Percentiles rank a stretch among this genome's conserved stretches.
phyloP scores from a whole-genome alignment of 495 filamentous ascomycete genomes.

The Chaetomium fimeti region DNA sequence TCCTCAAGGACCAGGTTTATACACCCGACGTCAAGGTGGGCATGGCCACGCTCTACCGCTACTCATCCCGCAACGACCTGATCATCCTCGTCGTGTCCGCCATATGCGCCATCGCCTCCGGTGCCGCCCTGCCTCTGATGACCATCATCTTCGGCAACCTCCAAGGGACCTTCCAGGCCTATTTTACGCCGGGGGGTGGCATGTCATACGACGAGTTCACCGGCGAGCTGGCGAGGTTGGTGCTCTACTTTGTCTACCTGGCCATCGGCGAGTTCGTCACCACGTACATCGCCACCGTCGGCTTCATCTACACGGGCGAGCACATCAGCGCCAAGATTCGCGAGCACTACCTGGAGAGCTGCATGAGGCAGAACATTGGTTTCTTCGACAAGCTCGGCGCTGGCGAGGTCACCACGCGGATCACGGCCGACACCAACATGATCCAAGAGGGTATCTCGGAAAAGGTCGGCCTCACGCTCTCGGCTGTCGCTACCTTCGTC shows the following conservation, averaged over 20 bases:
- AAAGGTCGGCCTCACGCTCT: conserved; percentile 75
- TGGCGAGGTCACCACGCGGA: conserved; percentile 88
- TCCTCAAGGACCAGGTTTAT: conserved; percentile 70
- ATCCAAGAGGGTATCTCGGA: conserved; percentile 88
- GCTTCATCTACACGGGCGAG: conserved; percentile 93
- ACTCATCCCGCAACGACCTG: conserved; percentile 71
- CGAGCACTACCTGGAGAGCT: conserved; percentile 76
- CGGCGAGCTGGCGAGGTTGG: conserved; percentile 58
- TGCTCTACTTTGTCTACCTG: conserved; percentile 88
- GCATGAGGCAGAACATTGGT: conserved; percentile 85
- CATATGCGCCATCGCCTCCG: conserved; percentile 71
- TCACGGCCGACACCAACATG: conserved; percentile 85
- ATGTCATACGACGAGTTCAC: conserved; percentile 57
- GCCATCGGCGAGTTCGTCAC: conserved; percentile 81
- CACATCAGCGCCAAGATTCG: conserved; percentile 82
- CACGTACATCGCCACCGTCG: conserved; percentile 77
- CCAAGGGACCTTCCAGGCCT: conserved; percentile 67
- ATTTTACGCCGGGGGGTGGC: conserved; percentile 42
- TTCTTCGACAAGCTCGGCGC: conserved; percentile 91
- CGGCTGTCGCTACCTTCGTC: conserved; percentile 72
- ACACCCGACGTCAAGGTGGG: conserved; percentile 64
- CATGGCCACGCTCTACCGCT: conserved; percentile 70
- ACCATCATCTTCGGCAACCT: conserved; percentile 82
- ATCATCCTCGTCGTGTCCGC: conserved; percentile 66
- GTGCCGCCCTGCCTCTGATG: conserved; percentile 82